These are phyloP conservation scores for Trichosporon sp. DNA, from an alignment of 1,284 basidiomycete genomes.

Conservation along the genomic window DNA sequence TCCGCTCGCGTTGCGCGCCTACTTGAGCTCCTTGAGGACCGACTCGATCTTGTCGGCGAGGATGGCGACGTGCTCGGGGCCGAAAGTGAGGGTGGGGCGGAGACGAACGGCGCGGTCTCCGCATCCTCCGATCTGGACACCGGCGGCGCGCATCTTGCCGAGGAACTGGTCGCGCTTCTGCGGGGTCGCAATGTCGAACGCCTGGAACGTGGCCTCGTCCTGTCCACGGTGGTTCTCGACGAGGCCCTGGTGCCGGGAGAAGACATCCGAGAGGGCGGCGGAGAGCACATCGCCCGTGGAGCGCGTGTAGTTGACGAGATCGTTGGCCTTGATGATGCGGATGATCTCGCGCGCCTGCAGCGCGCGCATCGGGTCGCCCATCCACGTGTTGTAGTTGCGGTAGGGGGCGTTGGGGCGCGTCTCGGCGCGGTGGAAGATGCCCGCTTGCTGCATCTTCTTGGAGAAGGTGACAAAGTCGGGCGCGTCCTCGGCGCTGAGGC, in stretches of 20 bases:
- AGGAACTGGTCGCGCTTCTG: constrained; percentile 58
- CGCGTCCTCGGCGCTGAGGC: constrained; percentile 54
- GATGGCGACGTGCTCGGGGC: constrained; percentile 57
- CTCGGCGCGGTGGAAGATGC: constrained; percentile 61
- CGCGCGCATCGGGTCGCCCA: constrained; percentile 60
- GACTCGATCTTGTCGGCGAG: constrained; percentile 52
- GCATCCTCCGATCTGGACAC: constrained; percentile 53
- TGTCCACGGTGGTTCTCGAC: constrained; percentile 59
- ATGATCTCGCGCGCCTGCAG: constrained; percentile 61
- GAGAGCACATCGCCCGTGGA: constrained; percentile 55
- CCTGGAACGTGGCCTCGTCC: constrained; percentile 60
- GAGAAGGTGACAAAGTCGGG: constrained; percentile 63
- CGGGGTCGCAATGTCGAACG: constrained; percentile 58
- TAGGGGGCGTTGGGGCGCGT: constrained; percentile 60
- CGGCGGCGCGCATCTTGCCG: constrained; percentile 56
- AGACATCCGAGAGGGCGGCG: constrained; percentile 46
- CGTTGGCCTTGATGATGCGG: constrained; percentile 56
- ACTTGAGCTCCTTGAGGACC: constrained; percentile 43
- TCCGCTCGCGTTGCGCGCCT: not conserved
- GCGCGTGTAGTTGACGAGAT: constrained; percentile 55
- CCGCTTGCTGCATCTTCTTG: constrained; percentile 61
- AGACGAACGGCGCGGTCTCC: constrained; percentile 58
- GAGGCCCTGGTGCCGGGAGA: constrained; percentile 35
- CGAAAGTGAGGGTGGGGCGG: constrained; percentile 61
- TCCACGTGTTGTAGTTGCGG: constrained; percentile 57